Evolutionary conservation across 257 asterid genomes (phyloP).

Genomic region (Parsonsia alboflavescens): DNA sequence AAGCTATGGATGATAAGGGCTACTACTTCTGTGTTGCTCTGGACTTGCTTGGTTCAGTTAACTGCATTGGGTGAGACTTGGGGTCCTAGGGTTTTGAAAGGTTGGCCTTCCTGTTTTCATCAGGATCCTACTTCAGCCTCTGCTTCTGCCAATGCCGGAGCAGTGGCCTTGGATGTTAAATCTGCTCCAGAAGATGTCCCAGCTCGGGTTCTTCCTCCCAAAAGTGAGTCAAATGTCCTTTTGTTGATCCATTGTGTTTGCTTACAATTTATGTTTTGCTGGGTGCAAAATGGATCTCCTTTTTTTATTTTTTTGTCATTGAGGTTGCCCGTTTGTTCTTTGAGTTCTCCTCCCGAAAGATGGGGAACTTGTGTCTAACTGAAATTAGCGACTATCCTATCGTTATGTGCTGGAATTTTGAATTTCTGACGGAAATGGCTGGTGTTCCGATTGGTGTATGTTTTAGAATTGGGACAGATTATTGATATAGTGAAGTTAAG

Average conservation of each 20-base stretch:
- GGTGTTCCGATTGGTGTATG: not conserved
- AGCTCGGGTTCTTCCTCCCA: constrained; percentile 71
- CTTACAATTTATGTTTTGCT: not conserved
- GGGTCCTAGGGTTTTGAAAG: constrained; percentile 83
- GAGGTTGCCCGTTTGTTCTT: not conserved
- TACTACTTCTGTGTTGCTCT: constrained; percentile 64
- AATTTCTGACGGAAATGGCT: not conserved
- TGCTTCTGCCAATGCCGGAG: constrained; percentile 1
- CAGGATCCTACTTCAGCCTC: constrained; percentile 53
- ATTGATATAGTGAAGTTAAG: not conserved
- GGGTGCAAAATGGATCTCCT: not conserved
- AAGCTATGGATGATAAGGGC: constrained; percentile 93
- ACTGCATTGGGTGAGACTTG: constrained; percentile 81
- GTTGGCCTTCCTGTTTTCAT: constrained; percentile 89
- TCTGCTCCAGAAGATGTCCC: constrained; percentile 46
- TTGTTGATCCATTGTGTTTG: not conserved
- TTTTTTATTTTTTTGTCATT: not conserved
- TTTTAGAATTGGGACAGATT: not conserved
- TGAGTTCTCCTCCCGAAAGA: not conserved
- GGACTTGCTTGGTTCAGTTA: constrained; percentile 92
- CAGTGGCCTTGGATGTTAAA: constrained; percentile 42
- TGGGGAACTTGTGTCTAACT: not conserved
- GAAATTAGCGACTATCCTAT: not conserved
- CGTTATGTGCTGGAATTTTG: not conserved
- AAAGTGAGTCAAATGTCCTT: constrained; percentile 54